Conservation (phyloP, 768 basidiomycete species). For the Auriscalpium vulgare region DNA sequence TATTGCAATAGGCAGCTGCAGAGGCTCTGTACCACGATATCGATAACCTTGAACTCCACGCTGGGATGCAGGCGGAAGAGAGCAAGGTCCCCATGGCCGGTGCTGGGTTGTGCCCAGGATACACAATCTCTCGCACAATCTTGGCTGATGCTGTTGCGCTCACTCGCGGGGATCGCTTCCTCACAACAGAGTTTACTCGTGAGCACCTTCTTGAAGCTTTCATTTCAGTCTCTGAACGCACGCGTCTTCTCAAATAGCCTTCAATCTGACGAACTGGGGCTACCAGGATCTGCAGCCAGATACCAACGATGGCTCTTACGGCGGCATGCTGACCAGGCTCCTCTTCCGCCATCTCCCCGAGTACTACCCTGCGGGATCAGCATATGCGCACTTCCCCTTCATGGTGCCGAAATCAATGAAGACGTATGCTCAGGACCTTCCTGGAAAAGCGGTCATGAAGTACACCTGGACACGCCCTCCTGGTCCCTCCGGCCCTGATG, state of each 20-base stretch:
- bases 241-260: conserved; percentile 33
- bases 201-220: conserved; percentile 19
- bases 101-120: conserved; percentile 74
- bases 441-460: conserved; percentile 26
- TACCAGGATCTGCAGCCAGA: conserved; percentile 64
- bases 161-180: conserved; percentile 71
- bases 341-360: conserved; percentile 66
- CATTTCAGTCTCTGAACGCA: background rate
- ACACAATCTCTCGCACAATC: conserved; percentile 81
- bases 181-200: conserved; percentile 76
- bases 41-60: conserved; percentile 75
- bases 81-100: conserved; percentile 56
- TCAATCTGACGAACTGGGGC: conserved; percentile 75
- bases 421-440: conserved; percentile 27
- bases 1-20: conserved; percentile 44
- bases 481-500: conserved; percentile 3
- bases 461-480: conserved; percentile 57
- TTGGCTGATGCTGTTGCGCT: conserved; percentile 71
- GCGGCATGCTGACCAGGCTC: conserved; percentile 67
- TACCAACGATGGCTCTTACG: conserved; percentile 59
- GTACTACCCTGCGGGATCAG: conserved; percentile 55
- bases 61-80: conserved; percentile 47
- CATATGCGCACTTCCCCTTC: conserved; percentile 80
- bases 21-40: conserved; percentile 60
- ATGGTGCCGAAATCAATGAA: conserved; percentile 48